phyloP scores from a whole-genome alignment of 208 protist species.

The Trypanosoma cruzi region DNA sequence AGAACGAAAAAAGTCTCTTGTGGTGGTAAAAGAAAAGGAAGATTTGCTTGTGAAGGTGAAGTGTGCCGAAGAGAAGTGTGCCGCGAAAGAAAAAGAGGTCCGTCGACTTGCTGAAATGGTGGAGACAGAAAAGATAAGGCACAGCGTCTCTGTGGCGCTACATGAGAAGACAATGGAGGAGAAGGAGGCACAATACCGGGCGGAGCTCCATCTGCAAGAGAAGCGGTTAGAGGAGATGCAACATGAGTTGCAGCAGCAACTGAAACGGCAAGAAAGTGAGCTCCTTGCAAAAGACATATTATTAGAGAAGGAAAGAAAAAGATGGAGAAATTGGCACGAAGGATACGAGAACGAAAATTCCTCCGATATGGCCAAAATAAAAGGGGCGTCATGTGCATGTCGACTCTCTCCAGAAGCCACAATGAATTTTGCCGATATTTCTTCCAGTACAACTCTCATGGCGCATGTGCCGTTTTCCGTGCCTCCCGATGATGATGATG shows the following conservation, averaged over 20 bases:
- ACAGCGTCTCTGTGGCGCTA: constrained; percentile 9
- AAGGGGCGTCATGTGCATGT: background rate
- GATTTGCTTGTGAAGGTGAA: constrained; percentile 18
- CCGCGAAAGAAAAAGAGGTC: constrained; percentile 7
- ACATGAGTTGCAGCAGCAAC: constrained; percentile 10
- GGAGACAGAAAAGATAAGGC: constrained; percentile 12
- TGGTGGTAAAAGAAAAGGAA: constrained; percentile 11
- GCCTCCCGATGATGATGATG: background rate
- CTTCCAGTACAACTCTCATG: background rate
- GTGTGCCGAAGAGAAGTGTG: constrained; percentile 16
- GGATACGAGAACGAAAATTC: constrained; percentile 14
- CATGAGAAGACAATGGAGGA: constrained; percentile 16
- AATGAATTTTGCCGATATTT: background rate
- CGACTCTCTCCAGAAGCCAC: constrained; percentile 10
- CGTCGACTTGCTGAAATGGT: constrained; percentile 19
- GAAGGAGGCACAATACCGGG: constrained; percentile 17
- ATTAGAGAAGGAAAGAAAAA: constrained; percentile 15
- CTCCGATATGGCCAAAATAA: background rate
- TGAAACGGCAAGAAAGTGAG: background rate
- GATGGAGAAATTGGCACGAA: constrained; percentile 18
- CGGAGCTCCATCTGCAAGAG: constrained; percentile 20
- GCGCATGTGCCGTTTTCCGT: background rate
- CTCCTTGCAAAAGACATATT: constrained; percentile 15
- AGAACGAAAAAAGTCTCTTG: constrained; percentile 8
- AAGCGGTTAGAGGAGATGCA: constrained; percentile 21